Evolutionary conservation across 768 basidiomycete genomes (phyloP), one percentile per base, ranked within the genome.

Genomic region (Glaciozyma antarctica): DNA sequence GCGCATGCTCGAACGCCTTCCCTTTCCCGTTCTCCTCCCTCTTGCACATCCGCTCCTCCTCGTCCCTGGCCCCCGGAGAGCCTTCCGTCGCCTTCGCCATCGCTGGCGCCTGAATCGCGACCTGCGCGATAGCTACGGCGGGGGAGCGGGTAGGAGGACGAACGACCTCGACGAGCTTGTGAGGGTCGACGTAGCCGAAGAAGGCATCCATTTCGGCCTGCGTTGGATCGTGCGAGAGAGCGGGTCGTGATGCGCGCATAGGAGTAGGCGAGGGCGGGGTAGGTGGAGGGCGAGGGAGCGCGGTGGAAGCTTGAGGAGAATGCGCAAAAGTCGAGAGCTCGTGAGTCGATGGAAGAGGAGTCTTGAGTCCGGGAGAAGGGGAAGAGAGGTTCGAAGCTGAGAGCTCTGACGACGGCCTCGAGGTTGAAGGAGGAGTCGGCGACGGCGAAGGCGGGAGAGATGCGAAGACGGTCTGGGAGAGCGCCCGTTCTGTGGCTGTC

Each of bases 131-230:
- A n/a, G 49, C 22, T 10, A 15, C 21, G 49, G 21, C n/a, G 49
- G n/a, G 24, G n/a, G 13, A 24, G 58, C 1, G 16, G 28, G n/a
- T n/a, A 4, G 24, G 38, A 52, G 51, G 19, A n/a, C 43, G 44
- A 15, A 38, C 24, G 43, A 16, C 17, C 28, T 7, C 2, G 19
- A 26, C 24, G 24, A 15, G 58, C 13, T 3, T n/a, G 17, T 19
- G 21, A 3, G 44, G 58, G 13, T 55, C 22, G n/a, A 54, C 53
- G 59, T 38, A 69, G 13, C 68, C 64, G 43, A 69, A 69, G 34
- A 65, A 69, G 34, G 62, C 62, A 45, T 69, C 68, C 68, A 69
- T 69, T 45, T 69, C 61, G 5, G 45, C 68, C 32, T 69, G 64
- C 5, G 68, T 54, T 16, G 51, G 51, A 15, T 24, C 19, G 47